Evolutionary conservation across 2,329 filamentous ascomycete species (phyloP), one percentile per base, ranked within the genome.

Genomic region (Penicillium sp.): DNA sequence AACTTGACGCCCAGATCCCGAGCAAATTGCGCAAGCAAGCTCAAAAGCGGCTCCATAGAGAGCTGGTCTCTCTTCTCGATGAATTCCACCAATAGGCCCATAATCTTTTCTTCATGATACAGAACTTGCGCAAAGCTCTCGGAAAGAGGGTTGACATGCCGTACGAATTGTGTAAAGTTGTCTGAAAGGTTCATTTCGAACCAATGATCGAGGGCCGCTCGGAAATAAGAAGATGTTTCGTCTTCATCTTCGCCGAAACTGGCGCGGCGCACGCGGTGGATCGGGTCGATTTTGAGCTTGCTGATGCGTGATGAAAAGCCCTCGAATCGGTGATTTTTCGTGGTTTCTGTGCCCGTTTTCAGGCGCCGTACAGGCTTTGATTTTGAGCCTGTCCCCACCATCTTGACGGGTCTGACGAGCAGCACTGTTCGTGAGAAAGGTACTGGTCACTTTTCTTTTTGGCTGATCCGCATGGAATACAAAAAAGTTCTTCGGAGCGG

Each of bases 111-210:
- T 75, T 96, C 88, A 73, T 96, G 89, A 77, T 97, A 89, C 57
- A 99, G 79, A 61, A 99, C 89, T 73, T 97, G 91, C 23, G 92
- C 87, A 41, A 99, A 82, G 68, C 87, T 97, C 73, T 97, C 92
- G 78, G 86, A 93, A 51, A 96, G 81, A 52, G 89, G 86, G 63
- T 83, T 80, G 45, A 90, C 86, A 70, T 90, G 84, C 60, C 86
- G 84, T 63, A 86, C 83, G 75, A 99, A 97, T 40, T 80, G 78
- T 46, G 85, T 84, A 68, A 96, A 99, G 35, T 81, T 83, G 60
- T 88, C 86, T 16, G 93, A 91, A 59, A 97, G 80, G 75, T 97
- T 97, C 73, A 96, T 83, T 65, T 97, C 94, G 52, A 83, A 79
- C 94, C 94, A 99, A 82, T 89, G 90, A 60, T 91, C 86, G 60